Base-by-base conservation (phyloP, 2,329 filamentous ascomycete genomes). In the Fusarium sp. region DNA sequence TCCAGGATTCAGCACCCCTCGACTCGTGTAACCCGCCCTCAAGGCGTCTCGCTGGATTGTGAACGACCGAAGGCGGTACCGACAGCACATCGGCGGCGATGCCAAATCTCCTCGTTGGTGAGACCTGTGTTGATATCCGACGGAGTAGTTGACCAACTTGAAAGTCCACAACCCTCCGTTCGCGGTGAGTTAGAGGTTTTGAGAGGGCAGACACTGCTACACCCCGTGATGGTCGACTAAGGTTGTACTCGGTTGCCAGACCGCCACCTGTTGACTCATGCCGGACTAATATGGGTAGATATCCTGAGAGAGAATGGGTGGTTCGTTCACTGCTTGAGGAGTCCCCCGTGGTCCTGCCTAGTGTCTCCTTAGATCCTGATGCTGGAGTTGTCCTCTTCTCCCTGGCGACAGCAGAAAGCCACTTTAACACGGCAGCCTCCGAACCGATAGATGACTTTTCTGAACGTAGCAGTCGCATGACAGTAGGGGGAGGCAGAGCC, bases 91-190 rank as follows among this genome's bases (percentile, higher is more conserved):
- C 80, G 52, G 73, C 76, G 27, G 78, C 78, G 39, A 75, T 71
- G 0, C 89, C 89, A 66, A 90, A 91, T n/a, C 76, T 82, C 8
- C 82, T 82, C 2, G 84, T 86, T 11, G 86, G 86, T 1, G 88
- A 87, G 7, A 80, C 77, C 5, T 88, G 76, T 1, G 75, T 73
- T 1, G 86, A 86, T 6, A 90, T 83, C 6, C 79, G 80, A 4
- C 86, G 83, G 43, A 87, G 77, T 9, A 90, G 76, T 16, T 80
- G 81, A 7, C 88, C 88, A 39, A 82, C 82, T 66, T 90, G 87
- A 65, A 83, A 86, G 61, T 89, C 83, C 37, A 89, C 75, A 1
- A 74, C 63, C 29, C 69, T 79, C 18, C 82, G 83, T 68, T 88
- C 84, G 1, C 75, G 43, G 5, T 56, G 57, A 1, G 80, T 82